Conservation (phyloP, 345 rosid species). For the Pugionium cornutum region DNA sequence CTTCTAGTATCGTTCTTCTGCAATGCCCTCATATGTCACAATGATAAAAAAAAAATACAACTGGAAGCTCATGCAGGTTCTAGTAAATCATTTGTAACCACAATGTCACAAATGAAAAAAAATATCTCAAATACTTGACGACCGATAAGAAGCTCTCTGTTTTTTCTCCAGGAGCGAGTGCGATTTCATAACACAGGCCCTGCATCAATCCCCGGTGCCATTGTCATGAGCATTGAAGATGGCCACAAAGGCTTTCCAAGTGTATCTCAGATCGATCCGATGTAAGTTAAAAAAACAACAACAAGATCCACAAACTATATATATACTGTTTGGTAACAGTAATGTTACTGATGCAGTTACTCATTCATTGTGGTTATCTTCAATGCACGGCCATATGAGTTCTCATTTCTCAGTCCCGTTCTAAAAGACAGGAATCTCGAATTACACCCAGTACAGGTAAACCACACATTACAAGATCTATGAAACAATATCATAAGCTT, state of each 20-base stretch:
- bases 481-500: background rate
- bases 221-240: constrained; percentile 90
- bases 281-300: constrained; percentile 48
- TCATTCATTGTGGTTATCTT: constrained; percentile 66
- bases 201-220: constrained; percentile 69
- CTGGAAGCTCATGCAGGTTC: constrained; percentile 4
- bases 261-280: constrained; percentile 67
- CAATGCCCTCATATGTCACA: background rate
- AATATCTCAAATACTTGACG: background rate
- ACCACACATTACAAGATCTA: background rate
- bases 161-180: constrained; percentile 55
- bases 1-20: background rate
- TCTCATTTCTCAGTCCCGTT: constrained; percentile 51
- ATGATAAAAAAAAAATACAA: background rate
- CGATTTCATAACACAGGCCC: constrained; percentile 78
- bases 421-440: constrained; percentile 53
- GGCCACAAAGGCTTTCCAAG: constrained; percentile 60
- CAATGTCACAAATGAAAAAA: constrained; percentile 6
- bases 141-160: background rate
- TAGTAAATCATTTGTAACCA: constrained; percentile 3
- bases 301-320: background rate
- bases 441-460: constrained; percentile 83
- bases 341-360: constrained; percentile 48
- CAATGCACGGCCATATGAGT: constrained; percentile 65
- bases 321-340: constrained; percentile 4